A percentile compares a stretch with the other conserved stretches of the same genome.
These are phyloP conservation scores for Bisporella sp. DNA, from an alignment of 2,329 filamentous ascomycete genomes.

Conservation along the genomic window DNA sequence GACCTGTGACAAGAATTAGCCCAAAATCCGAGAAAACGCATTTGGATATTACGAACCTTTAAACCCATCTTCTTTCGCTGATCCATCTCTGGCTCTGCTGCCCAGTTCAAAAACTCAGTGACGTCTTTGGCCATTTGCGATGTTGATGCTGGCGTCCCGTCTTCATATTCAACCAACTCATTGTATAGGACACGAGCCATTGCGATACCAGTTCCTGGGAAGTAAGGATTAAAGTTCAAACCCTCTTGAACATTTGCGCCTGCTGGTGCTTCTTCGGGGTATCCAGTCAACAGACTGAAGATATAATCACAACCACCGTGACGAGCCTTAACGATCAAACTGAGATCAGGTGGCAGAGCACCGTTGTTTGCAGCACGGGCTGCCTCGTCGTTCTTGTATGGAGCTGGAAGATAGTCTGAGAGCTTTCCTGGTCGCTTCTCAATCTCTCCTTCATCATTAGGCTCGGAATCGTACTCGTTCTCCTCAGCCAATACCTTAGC, in stretches of 20 bases:
- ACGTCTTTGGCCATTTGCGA: conserved; percentile 99
- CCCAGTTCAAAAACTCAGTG: conserved; percentile 98
- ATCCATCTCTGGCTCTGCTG: conserved; percentile 98
- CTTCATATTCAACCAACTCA: conserved; percentile 95
- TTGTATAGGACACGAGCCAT: conserved; percentile 99
- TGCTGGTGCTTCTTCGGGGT: conserved; percentile 91
- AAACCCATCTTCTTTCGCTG: conserved; percentile 99
- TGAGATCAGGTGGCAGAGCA: conserved; percentile 94
- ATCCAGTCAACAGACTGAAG: conserved; percentile 93
- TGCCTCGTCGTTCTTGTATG: conserved; percentile 99
- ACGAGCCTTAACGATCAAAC: conserved; percentile 92
- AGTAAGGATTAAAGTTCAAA: conserved; percentile 99
- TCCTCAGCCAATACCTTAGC: conserved; percentile 96
- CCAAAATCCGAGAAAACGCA: neutral
- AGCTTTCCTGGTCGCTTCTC: conserved; percentile 98
- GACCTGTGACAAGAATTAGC: conserved; percentile 29
- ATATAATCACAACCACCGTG: conserved; percentile 99
- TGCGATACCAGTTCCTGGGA: conserved; percentile 96
- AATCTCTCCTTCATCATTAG: conserved; percentile 95
- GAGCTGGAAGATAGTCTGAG: conserved; percentile 88
- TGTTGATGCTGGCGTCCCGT: conserved; percentile 85
- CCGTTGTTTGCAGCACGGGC: conserved; percentile 97
- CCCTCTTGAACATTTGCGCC: conserved; percentile 79
- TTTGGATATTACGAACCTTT: conserved; percentile 50
- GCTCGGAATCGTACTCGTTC: conserved; percentile 97